These are phyloP conservation scores for Aspergillus vadensis DNA, from an alignment of 2,329 filamentous ascomycete species.

Conservation along the genomic window DNA sequence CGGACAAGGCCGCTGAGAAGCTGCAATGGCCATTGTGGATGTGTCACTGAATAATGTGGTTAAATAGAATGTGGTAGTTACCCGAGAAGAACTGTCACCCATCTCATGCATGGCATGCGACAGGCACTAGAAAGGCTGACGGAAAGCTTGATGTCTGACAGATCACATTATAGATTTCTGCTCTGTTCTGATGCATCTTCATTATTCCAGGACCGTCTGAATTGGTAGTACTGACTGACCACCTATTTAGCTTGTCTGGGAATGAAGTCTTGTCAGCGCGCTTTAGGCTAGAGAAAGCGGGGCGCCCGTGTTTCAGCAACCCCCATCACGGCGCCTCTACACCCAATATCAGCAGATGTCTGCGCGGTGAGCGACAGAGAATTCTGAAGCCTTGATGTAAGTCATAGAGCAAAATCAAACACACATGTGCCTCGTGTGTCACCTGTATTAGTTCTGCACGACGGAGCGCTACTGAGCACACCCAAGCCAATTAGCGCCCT, in stretches of 20 bases:
- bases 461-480: slow-evolving; percentile 9
- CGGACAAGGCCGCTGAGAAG: background rate
- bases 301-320: slow-evolving; percentile 4
- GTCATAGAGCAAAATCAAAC: background rate
- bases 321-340: background rate
- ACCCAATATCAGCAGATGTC: background rate
- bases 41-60: background rate
- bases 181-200: background rate
- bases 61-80: background rate
- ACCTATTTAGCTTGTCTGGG: background rate
- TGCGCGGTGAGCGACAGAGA: background rate
- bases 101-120: background rate
- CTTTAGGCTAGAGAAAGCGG: background rate
- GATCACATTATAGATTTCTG: background rate
- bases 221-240: background rate
- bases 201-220: background rate
- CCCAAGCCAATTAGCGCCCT: slow-evolving; percentile 11
- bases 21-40: background rate
- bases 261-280: background rate
- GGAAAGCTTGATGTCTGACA: background rate
- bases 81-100: background rate
- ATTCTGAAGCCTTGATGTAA: background rate
- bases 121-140: background rate
- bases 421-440: background rate
- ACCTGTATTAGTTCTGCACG: background rate